Percentiles rank a stretch among this genome's conserved stretches.
phyloP scores from a whole-genome alignment of 805 yeast genomes.

The Lachancea sp. region DNA sequence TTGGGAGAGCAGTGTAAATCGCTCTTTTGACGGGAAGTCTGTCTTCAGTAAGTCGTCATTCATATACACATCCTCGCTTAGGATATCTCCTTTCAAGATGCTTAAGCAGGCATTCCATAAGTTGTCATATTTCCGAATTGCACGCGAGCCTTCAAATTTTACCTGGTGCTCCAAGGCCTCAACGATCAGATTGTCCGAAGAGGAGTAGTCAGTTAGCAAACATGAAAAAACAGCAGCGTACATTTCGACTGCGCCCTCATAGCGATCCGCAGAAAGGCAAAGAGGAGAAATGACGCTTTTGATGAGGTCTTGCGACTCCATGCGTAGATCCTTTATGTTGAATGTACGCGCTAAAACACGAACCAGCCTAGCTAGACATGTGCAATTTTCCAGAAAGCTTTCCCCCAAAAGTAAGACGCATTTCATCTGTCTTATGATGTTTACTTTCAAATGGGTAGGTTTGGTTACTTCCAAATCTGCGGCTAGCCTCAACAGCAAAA shows the following conservation, averaged over 20 bases:
- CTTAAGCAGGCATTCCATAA: conserved; percentile 15
- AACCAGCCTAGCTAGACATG: conserved; percentile 8
- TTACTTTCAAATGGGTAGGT: not conserved
- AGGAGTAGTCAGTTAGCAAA: conserved; percentile 2
- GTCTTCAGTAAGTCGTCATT: conserved; percentile 12
- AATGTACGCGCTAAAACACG: conserved; percentile 12
- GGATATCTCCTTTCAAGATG: conserved; percentile 9
- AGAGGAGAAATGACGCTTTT: conserved; percentile 10
- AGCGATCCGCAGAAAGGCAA: conserved; percentile 3
- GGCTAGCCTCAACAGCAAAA: conserved; percentile 15
- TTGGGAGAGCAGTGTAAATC: conserved; percentile 15
- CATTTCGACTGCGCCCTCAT: conserved; percentile 9
- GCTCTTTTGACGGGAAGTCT: conserved; percentile 4
- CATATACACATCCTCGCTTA: conserved; percentile 10
- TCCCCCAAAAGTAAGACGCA: conserved; percentile 14
- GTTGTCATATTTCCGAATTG: not conserved
- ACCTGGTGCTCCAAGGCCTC: not conserved
- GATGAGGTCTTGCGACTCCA: conserved; percentile 15
- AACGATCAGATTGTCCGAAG: not conserved
- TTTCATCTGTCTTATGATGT: conserved; percentile 19
- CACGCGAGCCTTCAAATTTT: not conserved
- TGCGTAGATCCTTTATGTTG: conserved; percentile 9
- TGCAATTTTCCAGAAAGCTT: conserved; percentile 1
- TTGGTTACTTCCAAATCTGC: not conserved
- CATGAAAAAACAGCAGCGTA: conserved; percentile 14